Evolutionary conservation across 2,329 filamentous ascomycete species (phyloP), one percentile per base, ranked within the genome.

Genomic region (Clarireedia hainanense): DNA sequence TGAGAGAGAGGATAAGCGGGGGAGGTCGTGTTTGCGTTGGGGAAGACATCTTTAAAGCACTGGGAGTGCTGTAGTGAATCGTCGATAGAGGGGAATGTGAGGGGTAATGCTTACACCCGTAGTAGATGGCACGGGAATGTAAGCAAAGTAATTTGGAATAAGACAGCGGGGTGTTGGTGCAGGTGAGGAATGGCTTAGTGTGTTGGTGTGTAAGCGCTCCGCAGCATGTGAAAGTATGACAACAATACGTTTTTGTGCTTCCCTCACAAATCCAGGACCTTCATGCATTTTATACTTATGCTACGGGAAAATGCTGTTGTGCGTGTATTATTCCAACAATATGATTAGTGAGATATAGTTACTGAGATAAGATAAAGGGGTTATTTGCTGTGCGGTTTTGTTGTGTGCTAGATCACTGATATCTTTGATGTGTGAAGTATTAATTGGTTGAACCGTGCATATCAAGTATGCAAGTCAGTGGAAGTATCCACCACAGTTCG

Each of bases 401-500:
- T 45, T 50, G 47, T 23, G 10, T 47, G 40, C 34, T 50, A 55
- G 26, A 50, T 50, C 36, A 20, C 30, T 50, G 36, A 24, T 37
- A 23, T 50, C 47, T 36, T 36, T 50, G 42, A 55, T 55, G 52
- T 55, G 52, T 55, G 50, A 50, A 40, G 37, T 55, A 55, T 50
- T 50, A 43, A 55, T 55, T 55, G 52, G 52, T 26, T 49, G 34
- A 15, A 9, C 23, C 30, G 23, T 54, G 51, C 51, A 50, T 50
- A 37, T 36, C 37, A 20, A 17, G 50, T 55, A 55, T 55, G 52
- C 52, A 55, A 45, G 46, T 50, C 47, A 55, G 47, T 45, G 12
- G 20, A 55, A n/a, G 39, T 50, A 50, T 27, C 52, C 52, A 50
- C 47, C 27, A 30, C 24, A 17, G 30, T 27, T 27, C 39, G 20